Conservation (phyloP, 192 early-diverging fungal species). For the Gryganskiella cystojenkinii region DNA sequence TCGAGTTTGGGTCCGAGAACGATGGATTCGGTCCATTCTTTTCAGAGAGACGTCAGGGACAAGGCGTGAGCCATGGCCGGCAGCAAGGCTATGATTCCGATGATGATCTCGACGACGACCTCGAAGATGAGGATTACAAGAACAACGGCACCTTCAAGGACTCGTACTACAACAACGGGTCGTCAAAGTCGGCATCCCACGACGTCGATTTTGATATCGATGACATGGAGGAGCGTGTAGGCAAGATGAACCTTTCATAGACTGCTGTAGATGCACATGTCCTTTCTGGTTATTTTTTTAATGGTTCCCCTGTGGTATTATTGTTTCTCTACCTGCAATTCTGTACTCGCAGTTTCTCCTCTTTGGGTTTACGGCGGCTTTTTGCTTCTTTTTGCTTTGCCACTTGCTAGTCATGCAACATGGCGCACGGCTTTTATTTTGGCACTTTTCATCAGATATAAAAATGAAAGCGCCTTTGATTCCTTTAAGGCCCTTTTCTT, state of each 20-base stretch:
- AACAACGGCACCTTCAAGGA: not conserved
- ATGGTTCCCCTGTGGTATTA: too few species aligned
- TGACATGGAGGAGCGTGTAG: slow-evolving; percentile 48
- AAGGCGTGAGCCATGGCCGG: not conserved
- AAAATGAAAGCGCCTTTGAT: too few species aligned
- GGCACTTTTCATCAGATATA: too few species aligned
- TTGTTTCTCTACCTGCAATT: too few species aligned
- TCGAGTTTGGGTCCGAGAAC: slow-evolving; percentile 52
- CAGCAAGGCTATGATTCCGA: slow-evolving; percentile 18
- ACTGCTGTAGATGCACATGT: too few species aligned
- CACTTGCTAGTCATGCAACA: too few species aligned
- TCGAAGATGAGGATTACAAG: slow-evolving; percentile 31
- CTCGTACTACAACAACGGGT: slow-evolving; percentile 11
- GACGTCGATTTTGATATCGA: slow-evolving; percentile 48
- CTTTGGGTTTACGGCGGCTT: too few species aligned
- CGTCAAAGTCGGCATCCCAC: slow-evolving; percentile 1
- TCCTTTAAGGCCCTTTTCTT: too few species aligned
- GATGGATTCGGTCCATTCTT: slow-evolving; percentile 52
- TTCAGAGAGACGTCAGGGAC: slow-evolving; percentile 18
- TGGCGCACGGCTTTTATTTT: too few species aligned
- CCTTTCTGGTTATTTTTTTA: too few species aligned
- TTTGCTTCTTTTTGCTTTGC: too few species aligned
- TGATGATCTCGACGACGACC: slow-evolving; percentile 37
- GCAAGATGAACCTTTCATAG: slow-evolving; percentile 34
- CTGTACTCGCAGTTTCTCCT: too few species aligned